A percentile compares a stretch with the other conserved stretches of the same genome.
phyloP scores from a whole-genome alignment of 345 rosid species.

The Linum usitatissimum region DNA sequence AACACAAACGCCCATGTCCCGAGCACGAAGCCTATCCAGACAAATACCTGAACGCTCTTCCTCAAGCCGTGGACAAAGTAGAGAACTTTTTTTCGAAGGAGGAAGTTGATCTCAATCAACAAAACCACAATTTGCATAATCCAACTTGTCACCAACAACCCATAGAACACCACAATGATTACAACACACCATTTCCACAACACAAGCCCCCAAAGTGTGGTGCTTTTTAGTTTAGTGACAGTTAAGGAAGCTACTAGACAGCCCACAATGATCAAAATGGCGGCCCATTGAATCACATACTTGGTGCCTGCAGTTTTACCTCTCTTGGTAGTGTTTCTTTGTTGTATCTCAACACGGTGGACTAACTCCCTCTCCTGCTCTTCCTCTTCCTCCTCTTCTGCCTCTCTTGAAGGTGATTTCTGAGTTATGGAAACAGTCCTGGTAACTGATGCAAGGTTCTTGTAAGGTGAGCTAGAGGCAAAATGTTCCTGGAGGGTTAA shows the following conservation, averaged over 20 bases:
- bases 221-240: slow-evolving; percentile 17
- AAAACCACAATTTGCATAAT: slow-evolving; percentile 62
- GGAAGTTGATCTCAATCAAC: slow-evolving; percentile 65
- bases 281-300: slow-evolving; percentile 41
- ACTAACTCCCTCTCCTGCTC: slow-evolving; percentile 37
- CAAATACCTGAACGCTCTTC: slow-evolving; percentile 64
- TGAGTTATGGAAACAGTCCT: slow-evolving; percentile 28
- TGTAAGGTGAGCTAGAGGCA: slow-evolving; percentile 26
- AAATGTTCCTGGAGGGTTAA: slow-evolving; percentile 28
- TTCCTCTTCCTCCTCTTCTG: slow-evolving; percentile 37
- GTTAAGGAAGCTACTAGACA: slow-evolving; percentile 56
- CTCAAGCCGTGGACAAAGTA: slow-evolving; percentile 93
- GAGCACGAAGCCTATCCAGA: slow-evolving; percentile 60
- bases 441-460: slow-evolving; percentile 22
- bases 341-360: slow-evolving; percentile 26
- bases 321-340: slow-evolving; percentile 22
- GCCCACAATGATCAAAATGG: slow-evolving; percentile 26
- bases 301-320: slow-evolving; percentile 15
- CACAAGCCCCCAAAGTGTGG: slow-evolving; percentile 43
- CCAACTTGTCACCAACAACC: slow-evolving; percentile 66
- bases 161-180: slow-evolving; percentile 60
- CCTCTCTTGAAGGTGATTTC: slow-evolving; percentile 24
- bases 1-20: slow-evolving; percentile 58
- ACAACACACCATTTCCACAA: slow-evolving; percentile 82
- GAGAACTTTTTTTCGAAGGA: slow-evolving; percentile 62